Evolutionary conservation across 306 rosid genomes (phyloP).

Genomic region (Cicer cuneatum): DNA sequence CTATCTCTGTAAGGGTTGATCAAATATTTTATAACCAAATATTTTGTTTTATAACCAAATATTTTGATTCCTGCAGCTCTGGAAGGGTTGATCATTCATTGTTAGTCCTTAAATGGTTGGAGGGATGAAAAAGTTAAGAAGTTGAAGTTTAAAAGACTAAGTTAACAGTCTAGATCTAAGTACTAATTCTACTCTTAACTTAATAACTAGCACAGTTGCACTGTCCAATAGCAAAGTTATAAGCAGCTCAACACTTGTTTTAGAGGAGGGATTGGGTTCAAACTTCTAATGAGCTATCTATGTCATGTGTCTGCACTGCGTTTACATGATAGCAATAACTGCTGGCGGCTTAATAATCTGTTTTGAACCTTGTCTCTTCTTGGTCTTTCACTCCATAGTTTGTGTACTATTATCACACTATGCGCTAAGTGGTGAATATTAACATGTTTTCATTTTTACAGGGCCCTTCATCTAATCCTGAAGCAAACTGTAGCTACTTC

Average conservation of each 20-base stretch:
- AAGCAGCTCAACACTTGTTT: slow-evolving; percentile 3
- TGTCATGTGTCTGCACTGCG: neutral
- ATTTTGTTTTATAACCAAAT: slow-evolving; percentile 5
- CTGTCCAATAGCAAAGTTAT: neutral
- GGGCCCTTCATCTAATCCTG: slow-evolving; percentile 93
- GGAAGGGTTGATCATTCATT: slow-evolving; percentile 11
- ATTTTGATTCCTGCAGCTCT: slow-evolving; percentile 10
- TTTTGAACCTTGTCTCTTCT: neutral
- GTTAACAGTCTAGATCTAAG: neutral
- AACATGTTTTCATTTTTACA: slow-evolving; percentile 46
- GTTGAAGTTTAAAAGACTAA: neutral
- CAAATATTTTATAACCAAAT: slow-evolving; percentile 7
- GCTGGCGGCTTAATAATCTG: neutral
- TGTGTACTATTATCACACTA: neutral
- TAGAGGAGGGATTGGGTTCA: neutral
- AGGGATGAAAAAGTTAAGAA: neutral
- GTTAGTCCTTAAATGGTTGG: neutral
- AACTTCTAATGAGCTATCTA: slow-evolving; percentile 2
- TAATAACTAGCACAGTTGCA: neutral
- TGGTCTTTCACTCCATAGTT: neutral
- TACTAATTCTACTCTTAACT: neutral
- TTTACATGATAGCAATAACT: slow-evolving; percentile 2
- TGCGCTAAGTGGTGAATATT: slow-evolving; percentile 20
- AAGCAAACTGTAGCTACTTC: slow-evolving; percentile 89
- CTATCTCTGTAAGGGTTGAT: no score